Evolutionary conservation across 306 rosid genomes (phyloP), one percentile per base, ranked within the genome.

Genomic region (Prosopis cineraria): DNA sequence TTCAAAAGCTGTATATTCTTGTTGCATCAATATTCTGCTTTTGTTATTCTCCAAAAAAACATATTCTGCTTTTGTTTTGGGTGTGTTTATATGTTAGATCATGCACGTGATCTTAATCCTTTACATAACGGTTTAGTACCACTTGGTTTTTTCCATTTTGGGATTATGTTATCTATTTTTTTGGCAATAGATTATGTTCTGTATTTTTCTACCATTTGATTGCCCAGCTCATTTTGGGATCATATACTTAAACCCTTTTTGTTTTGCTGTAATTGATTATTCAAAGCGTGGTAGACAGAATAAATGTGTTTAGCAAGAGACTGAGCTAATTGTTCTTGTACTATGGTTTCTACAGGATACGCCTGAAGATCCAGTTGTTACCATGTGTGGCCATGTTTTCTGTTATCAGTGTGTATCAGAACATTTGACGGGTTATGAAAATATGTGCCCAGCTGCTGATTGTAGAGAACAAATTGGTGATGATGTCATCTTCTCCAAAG

Each of bases 361-460:
- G 50, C 97, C 98, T 17, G 98, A 93, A 62, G 88, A 87, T 77
- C 91, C 98, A 64, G 96, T 93, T 83, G 85, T 93, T 71, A 91
- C 98, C 0, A 84, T 89, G 93, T 95, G 99, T 78, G 88, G 97
- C 78, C 99, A 95, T 86, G 96, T 95, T 79, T 93, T 91, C 89
- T 95, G 99, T 87, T 88, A 88, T 82, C 96, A 93, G 78, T 95
- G 99, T 68, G 90, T 95, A 50, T 90, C 96, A 30, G 99, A 95
- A 45, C 77, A 78, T 86, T 70, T 93, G 94, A 90, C 94, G 0
- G 91, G 94, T 29, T 97, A 91, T 80, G 97, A 95, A 53, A 91
- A 83, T 79, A 88, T 36, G 66, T 95, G 99, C 78, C 98, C 98
- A n/a, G 97, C 87, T 55, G 48, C 14, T 60, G 88, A 70, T 76